A percentile compares a stretch with the other conserved stretches of the same genome.
phyloP scores from a whole-genome alignment of 345 rosid genomes.

The Populus simonii region DNA sequence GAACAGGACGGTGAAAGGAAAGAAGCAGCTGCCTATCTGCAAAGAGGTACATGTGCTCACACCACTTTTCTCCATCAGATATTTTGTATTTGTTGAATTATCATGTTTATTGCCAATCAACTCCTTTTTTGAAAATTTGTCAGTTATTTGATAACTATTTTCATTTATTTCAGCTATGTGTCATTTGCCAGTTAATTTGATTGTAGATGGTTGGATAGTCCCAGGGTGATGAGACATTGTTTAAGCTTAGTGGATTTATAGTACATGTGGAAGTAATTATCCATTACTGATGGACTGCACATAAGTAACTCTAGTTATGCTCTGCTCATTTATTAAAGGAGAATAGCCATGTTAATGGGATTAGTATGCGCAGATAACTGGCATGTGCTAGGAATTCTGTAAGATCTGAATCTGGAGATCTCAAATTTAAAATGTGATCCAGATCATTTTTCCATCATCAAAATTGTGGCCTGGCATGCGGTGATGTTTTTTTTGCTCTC shows the following conservation, averaged over 20 bases:
- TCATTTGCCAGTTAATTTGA: neutral
- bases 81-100: neutral
- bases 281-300: neutral
- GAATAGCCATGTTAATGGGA: neutral
- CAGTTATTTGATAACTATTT: neutral
- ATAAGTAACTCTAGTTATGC: neutral
- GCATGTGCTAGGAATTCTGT: neutral
- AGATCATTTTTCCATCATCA: neutral
- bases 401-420: neutral
- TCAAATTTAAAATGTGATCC: neutral
- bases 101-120: neutral
- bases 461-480: neutral
- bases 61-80: neutral
- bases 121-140: neutral
- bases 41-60: constrained; percentile 54
- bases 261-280: neutral
- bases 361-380: neutral
- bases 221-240: neutral
- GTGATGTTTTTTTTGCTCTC: neutral
- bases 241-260: neutral
- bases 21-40: constrained; percentile 61
- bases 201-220: neutral
- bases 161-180: neutral
- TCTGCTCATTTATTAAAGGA: neutral
- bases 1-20: constrained; percentile 72